Evolutionary conservation across 148 eudicot genomes (phyloP), one percentile per base, ranked within the genome.

Genomic region (Nepenthes mirabilis): DNA sequence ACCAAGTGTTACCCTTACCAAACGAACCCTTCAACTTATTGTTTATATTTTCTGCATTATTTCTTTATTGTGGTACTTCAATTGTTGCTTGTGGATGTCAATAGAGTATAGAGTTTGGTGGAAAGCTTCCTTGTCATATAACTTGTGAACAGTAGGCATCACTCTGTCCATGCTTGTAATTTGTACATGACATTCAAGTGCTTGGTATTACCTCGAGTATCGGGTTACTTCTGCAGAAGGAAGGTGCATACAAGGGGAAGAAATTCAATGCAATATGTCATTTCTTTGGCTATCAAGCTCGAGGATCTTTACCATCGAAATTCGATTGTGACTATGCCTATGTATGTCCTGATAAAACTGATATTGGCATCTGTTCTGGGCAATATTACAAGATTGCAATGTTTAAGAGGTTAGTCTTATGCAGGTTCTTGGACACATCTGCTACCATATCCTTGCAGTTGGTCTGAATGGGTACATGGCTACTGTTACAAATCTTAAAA

Each of bases 231-330:
- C 37, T 66, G 73, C 95, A 93, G 98, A 88, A 88, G 82, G 95
- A 82, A 77, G 96, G 96, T 58, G 82, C 99, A 52, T 93, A 93
- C 85, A 88, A 82, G 82, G 99, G 99, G 57, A 93, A 93, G 88
- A 93, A 93, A 55, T 89, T 93, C 60, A 93, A 86, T 77, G 96
- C 89, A 36, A 93, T 93, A 66, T 93, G 99, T 66, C 99, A 93
- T 80, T 93, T 93, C 70, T 88, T 93, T 67, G 99, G 99, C 60
- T 93, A 93, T 72, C 99, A 93, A 81, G 96, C 99, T 57, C 84
- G 96, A 37, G 99, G 99, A 77, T 86, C 99, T 57, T 68, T 93
- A 66, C 96, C 99, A 32, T 88, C 99, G 36, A 93, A 93, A 59
- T 93, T 93, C 57, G 99, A 93, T 49, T 93, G 99, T 75, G 99